Conservation (phyloP, 768 basidiomycete genomes). For the Phanerodontia chrysosporium region DNA sequence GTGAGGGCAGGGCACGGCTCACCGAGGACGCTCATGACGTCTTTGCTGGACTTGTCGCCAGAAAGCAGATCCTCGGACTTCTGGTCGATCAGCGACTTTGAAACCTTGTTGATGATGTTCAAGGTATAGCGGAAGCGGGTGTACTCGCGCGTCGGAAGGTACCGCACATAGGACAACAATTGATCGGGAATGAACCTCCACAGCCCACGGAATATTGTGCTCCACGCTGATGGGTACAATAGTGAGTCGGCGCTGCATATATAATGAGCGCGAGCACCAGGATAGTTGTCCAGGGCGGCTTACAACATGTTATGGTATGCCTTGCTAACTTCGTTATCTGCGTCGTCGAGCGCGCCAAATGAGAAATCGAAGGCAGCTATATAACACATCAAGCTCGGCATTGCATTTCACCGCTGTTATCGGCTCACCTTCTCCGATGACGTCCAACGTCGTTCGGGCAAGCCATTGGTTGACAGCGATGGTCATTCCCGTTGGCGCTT, state of each 20-base stretch:
- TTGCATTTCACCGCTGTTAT: not conserved
- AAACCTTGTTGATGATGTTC: conserved; percentile 31
- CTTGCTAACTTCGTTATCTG: not conserved
- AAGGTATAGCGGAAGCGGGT: conserved; percentile 27
- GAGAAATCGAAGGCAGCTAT: conserved; percentile 21
- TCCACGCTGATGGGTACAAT: conserved; percentile 19
- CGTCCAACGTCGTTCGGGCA: conserved; percentile 34
- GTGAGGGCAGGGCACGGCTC: conserved; percentile 12
- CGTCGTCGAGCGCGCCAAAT: conserved; percentile 28
- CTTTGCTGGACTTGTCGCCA: conserved; percentile 43
- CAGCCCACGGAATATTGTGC: conserved; percentile 24
- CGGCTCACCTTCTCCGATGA: conserved; percentile 32
- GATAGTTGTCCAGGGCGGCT: not conserved
- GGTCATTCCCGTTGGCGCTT: conserved; percentile 34
- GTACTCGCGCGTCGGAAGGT: conserved; percentile 27
- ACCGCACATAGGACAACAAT: conserved; percentile 22
- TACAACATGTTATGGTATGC: conserved; percentile 18
- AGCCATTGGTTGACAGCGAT: conserved; percentile 28
- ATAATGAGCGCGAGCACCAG: no score
- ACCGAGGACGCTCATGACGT: conserved; percentile 56
- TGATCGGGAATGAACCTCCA: conserved; percentile 27
- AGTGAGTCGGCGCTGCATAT: conserved; percentile 25
- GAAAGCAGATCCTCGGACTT: conserved; percentile 29
- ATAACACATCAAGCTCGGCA: not conserved
- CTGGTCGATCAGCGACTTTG: conserved; percentile 37